Evolutionary conservation across 1,284 basidiomycete genomes (phyloP).

Genomic region (Melampsora abietis-canadensis): DNA sequence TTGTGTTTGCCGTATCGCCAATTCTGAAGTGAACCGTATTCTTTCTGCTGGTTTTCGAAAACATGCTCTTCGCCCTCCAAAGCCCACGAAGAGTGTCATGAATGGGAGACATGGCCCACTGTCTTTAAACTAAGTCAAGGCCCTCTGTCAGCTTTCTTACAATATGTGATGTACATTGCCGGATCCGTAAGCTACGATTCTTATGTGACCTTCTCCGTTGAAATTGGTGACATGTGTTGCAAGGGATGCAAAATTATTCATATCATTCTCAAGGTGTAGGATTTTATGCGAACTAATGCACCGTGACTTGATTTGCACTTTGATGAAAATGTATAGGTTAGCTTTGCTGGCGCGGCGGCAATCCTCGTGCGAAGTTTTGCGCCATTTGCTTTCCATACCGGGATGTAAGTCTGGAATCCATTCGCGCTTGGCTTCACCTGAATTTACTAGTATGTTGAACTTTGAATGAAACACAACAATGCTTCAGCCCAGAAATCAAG

Average conservation of each 20-base stretch:
- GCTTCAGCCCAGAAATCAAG: conserved; percentile 66
- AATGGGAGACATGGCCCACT: conserved; percentile 62
- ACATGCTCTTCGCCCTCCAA: conserved; percentile 10
- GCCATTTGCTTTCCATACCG: conserved; percentile 72
- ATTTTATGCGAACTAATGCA: background rate
- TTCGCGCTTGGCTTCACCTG: background rate
- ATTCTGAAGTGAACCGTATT: conserved; percentile 8
- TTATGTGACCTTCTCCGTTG: too few relatives aligned
- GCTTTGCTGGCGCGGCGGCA: conserved; percentile 65
- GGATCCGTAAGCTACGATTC: conserved; percentile 48
- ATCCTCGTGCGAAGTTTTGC: conserved; percentile 65
- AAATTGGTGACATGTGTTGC: too few relatives aligned
- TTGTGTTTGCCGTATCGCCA: too few relatives aligned
- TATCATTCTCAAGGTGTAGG: too few relatives aligned
- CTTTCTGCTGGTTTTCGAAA: background rate
- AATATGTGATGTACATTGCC: conserved; percentile 40
- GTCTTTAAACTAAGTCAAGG: conserved; percentile 30
- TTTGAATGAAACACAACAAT: background rate
- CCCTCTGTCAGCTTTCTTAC: conserved; percentile 12
- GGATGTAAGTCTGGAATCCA: conserved; percentile 59
- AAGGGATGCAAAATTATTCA: too few relatives aligned
- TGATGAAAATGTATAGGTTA: conserved; percentile 56
- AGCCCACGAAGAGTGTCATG: conserved; percentile 69
- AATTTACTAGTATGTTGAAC: background rate
- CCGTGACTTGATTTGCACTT: conserved; percentile 54